These are phyloP conservation scores for Inonotus hispidus DNA, from an alignment of 1,284 basidiomycete genomes.

Conservation along the genomic window DNA sequence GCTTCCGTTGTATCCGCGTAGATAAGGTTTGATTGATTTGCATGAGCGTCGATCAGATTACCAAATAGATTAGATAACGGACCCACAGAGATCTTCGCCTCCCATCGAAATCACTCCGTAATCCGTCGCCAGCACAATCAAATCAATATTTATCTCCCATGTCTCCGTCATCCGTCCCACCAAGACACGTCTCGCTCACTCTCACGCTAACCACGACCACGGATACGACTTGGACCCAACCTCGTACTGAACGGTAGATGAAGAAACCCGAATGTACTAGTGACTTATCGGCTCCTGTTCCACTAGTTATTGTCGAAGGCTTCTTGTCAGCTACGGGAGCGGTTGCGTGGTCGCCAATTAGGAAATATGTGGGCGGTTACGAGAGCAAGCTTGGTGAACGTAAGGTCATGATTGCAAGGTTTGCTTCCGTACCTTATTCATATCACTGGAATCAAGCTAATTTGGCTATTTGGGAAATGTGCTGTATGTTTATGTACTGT, in stretches of 20 bases:
- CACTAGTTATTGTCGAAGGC: constrained; percentile 50
- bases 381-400: constrained; percentile 20
- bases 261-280: too few species aligned
- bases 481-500: too few species aligned
- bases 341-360: constrained; percentile 41
- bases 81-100: background rate
- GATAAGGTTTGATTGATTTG: background rate
- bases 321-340: constrained; percentile 43
- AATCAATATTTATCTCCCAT: background rate
- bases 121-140: background rate
- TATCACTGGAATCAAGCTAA: background rate
- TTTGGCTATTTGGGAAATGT: background rate
- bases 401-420: constrained; percentile 38
- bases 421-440: constrained; percentile 13
- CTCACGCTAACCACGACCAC: background rate
- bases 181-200: background rate
- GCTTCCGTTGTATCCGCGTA: background rate
- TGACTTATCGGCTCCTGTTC: constrained; percentile 20
- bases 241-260: too few species aligned
- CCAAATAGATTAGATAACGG: background rate
- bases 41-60: background rate
- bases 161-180: background rate
- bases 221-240: background rate
- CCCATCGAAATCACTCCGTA: too few species aligned
- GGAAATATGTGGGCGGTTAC: constrained; percentile 30